These are phyloP conservation scores for Suillus variegatus DNA, from an alignment of 768 basidiomycete genomes.

Conservation along the genomic window DNA sequence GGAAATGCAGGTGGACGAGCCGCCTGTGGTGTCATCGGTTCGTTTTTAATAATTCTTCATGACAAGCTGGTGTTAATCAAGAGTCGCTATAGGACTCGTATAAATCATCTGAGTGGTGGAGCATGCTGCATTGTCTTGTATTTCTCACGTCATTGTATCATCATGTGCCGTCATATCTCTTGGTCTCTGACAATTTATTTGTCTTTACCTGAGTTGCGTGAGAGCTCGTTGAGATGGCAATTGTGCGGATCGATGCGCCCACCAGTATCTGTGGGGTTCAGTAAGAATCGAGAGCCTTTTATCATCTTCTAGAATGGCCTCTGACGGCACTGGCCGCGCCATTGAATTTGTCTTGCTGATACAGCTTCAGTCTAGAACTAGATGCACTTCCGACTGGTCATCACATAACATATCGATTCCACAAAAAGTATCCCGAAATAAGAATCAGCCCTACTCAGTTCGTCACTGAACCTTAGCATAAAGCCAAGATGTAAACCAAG, in stretches of 20 bases:
- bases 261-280: not conserved
- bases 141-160: not conserved
- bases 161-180: constrained; percentile 21
- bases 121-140: not conserved
- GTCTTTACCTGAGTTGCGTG: not conserved
- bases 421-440: not conserved
- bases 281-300: not conserved
- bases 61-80: constrained; percentile 1
- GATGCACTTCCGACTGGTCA: too few species aligned
- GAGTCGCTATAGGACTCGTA: constrained; percentile 18
- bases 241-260: not conserved
- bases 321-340: not conserved
- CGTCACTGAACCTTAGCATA: constrained; percentile 38
- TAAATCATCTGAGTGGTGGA: constrained; percentile 14
- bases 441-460: not conserved
- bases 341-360: not conserved
- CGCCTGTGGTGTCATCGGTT: constrained; percentile 85
- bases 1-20: constrained; percentile 76
- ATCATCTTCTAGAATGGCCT: not conserved
- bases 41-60: constrained; percentile 11
- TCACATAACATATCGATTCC: not conserved
- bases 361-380: not conserved
- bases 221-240: not conserved
- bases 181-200: constrained; percentile 10
- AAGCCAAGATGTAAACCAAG: constrained; percentile 71